phyloP scores from a whole-genome alignment of 257 asterid species.

The Solanum tacnaense region DNA sequence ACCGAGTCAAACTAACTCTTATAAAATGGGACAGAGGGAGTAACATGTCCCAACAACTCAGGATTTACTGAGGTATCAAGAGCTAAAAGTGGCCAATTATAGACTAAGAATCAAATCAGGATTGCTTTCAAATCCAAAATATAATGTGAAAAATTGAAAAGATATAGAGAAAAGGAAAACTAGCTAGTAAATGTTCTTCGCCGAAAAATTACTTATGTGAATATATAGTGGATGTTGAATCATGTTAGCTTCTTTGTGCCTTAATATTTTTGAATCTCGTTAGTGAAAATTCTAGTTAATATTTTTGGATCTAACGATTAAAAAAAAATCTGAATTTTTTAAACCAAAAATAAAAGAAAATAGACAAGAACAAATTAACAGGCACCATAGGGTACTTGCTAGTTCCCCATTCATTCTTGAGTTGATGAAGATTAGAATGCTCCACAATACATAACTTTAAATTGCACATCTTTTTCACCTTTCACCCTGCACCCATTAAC shows the following conservation, averaged over 20 bases:
- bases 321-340: neutral
- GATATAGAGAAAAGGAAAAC: neutral
- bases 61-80: neutral
- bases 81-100: neutral
- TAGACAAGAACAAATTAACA: neutral
- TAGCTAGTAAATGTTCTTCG: neutral
- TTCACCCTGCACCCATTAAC: constrained; percentile 17
- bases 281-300: neutral
- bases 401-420: constrained; percentile 42
- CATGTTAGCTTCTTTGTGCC: neutral
- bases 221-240: neutral
- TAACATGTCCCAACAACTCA: neutral
- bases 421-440: constrained; percentile 40
- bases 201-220: neutral
- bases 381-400: constrained; percentile 37
- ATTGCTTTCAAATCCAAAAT: neutral
- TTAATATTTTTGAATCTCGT: neutral
- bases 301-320: neutral
- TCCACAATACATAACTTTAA: constrained; percentile 43
- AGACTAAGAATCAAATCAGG: neutral
- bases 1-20: too few species aligned
- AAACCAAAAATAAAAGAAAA: neutral
- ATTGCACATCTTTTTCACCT: constrained; percentile 36
- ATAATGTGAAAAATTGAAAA: neutral
- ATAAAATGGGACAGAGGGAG: too few species aligned